Evolutionary conservation across 1,139 yeast species (phyloP).

Genomic region (Suzukiozyma palmioleophila): DNA sequence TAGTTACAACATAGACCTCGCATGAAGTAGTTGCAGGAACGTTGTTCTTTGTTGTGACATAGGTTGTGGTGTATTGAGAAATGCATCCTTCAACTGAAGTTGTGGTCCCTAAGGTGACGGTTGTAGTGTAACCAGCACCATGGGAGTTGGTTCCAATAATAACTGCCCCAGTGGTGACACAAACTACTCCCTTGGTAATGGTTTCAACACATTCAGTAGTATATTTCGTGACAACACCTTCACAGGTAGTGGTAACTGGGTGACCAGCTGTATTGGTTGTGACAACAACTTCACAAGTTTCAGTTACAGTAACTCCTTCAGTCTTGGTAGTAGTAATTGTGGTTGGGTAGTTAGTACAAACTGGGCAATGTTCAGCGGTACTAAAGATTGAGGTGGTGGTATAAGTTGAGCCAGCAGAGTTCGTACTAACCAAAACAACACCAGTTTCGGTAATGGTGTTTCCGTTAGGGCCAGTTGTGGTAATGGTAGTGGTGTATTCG

Average conservation of each 20-base stretch:
- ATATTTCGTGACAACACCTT: not conserved
- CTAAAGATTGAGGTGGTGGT: conserved; percentile 4
- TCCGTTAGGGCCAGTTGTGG: conserved; percentile 2
- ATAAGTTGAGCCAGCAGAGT: conserved; percentile 5
- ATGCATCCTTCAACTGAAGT: no score
- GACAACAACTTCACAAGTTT: conserved; percentile 1
- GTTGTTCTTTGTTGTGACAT: not conserved
- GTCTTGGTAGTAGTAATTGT: conserved; percentile 1
- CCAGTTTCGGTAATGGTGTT: conserved; percentile 7
- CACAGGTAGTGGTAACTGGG: not conserved
- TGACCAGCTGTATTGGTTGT: conserved; percentile 1
- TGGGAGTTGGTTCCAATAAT: conserved; percentile 3
- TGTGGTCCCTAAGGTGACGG: not conserved
- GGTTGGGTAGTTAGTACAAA: not conserved
- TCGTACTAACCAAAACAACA: conserved; percentile 8
- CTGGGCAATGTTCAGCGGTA: not conserved
- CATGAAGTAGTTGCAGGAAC: not conserved
- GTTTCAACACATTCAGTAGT: conserved; percentile 1
- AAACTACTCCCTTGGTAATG: not conserved
- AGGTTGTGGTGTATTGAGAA: no score
- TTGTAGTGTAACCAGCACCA: conserved; percentile 2
- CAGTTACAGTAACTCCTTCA: not conserved
- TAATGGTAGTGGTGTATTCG: conserved; percentile 3
- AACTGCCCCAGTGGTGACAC: conserved; percentile 2
- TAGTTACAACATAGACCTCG: not conserved